phyloP scores from a whole-genome alignment of 495 filamentous ascomycete genomes.

The Copromyces sp. region DNA sequence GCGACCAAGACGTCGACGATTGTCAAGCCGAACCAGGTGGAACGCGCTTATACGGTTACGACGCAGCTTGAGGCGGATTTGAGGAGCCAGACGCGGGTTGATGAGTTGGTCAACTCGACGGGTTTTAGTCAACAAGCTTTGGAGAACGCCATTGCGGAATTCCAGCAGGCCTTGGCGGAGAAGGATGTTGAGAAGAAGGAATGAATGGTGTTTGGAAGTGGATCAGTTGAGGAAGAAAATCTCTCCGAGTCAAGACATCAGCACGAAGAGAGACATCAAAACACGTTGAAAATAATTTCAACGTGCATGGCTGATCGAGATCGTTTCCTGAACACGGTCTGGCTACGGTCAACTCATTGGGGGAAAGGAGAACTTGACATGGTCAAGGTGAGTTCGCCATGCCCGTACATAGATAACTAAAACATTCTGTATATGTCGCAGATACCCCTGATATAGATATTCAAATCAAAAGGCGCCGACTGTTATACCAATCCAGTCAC shows the following conservation, averaged over 20 bases:
- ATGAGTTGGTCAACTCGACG: slow-evolving; percentile 26
- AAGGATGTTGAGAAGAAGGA: not conserved
- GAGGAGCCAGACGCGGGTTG: slow-evolving; percentile 26
- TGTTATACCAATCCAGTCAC: not conserved
- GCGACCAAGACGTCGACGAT: slow-evolving; percentile 49
- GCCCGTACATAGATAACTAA: not conserved
- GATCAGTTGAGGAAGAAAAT: not conserved
- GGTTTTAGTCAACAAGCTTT: slow-evolving; percentile 26
- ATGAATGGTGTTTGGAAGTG: not conserved
- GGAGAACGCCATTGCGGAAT: slow-evolving; percentile 16
- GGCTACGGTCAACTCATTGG: not conserved
- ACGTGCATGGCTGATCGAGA: not conserved
- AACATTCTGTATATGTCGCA: not conserved
- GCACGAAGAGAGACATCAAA: not conserved
- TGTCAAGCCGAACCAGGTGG: slow-evolving; percentile 62
- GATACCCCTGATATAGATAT: not conserved
- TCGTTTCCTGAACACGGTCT: not conserved
- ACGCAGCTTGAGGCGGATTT: slow-evolving; percentile 46
- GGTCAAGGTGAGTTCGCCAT: not conserved
- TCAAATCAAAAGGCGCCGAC: not conserved
- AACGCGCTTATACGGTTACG: slow-evolving; percentile 56
- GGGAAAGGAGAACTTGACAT: not conserved
- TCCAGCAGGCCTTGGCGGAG: slow-evolving; percentile 21
- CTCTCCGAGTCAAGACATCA: not conserved
- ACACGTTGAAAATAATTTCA: not conserved